These are phyloP conservation scores for Cardamine chenopodiifolia DNA, from an alignment of 345 rosid genomes.

Conservation along the genomic window DNA sequence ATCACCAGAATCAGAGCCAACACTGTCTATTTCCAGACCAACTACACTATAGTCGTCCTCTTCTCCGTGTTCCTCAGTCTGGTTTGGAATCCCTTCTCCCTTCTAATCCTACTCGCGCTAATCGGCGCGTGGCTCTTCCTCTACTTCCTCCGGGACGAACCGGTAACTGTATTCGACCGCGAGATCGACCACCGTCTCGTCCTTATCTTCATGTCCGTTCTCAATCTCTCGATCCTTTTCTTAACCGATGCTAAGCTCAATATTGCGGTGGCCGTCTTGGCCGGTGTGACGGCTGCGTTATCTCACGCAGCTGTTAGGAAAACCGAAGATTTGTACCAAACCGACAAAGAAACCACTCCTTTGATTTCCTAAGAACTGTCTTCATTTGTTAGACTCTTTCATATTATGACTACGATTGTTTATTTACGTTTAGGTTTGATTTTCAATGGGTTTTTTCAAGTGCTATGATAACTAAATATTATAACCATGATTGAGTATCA, in stretches of 20 bases:
- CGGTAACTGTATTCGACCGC: slow-evolving; percentile 56
- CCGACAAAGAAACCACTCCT: slow-evolving; percentile 54
- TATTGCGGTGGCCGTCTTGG: slow-evolving; percentile 58
- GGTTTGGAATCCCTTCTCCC: slow-evolving; percentile 79
- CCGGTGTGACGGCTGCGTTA: slow-evolving; percentile 53
- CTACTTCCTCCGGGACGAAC: slow-evolving; percentile 85
- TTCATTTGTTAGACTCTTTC: background rate
- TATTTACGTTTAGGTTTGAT: background rate
- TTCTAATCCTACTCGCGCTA: slow-evolving; percentile 62
- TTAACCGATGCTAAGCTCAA: slow-evolving; percentile 67
- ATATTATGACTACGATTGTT: background rate
- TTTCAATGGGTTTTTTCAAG: background rate
- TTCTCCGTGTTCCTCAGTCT: slow-evolving; percentile 66
- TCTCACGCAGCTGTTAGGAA: slow-evolving; percentile 68
- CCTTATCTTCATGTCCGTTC: slow-evolving; percentile 51
- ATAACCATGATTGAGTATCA: background rate
- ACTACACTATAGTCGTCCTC: slow-evolving; percentile 65
- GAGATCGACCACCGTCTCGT: slow-evolving; percentile 68
- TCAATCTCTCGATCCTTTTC: slow-evolving; percentile 64
- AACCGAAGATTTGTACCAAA: slow-evolving; percentile 62
- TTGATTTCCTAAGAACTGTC: slow-evolving; percentile 18
- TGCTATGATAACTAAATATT: background rate
- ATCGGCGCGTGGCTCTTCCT: slow-evolving; percentile 73
- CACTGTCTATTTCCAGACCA: slow-evolving; percentile 61
- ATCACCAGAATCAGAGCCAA: slow-evolving; percentile 53